A percentile compares a stretch with the other conserved stretches of the same genome.
These are phyloP conservation scores for Venturiaceae sp. DNA, from an alignment of 2,329 filamentous ascomycete species.

Conservation along the genomic window DNA sequence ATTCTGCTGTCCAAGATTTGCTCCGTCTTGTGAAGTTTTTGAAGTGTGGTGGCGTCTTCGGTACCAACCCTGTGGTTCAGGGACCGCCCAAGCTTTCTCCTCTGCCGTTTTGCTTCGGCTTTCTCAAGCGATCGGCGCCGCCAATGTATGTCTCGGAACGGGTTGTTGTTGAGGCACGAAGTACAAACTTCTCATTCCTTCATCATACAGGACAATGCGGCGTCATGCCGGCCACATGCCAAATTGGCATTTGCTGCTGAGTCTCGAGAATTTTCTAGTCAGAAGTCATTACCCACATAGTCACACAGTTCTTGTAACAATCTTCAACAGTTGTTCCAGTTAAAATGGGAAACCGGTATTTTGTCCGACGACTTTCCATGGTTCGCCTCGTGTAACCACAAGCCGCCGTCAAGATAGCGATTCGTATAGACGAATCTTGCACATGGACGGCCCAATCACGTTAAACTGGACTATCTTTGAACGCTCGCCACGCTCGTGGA, in stretches of 20 bases:
- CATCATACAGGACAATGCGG: background rate
- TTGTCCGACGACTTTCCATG: background rate
- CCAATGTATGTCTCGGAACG: background rate
- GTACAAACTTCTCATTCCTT: background rate
- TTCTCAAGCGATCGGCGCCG: background rate
- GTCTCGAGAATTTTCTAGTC: background rate
- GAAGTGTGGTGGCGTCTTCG: background rate
- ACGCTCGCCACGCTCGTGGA: background rate
- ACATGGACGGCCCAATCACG: background rate
- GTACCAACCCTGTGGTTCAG: background rate
- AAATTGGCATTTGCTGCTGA: background rate
- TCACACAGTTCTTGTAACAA: background rate
- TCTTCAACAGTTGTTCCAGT: background rate
- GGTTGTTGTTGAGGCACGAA: background rate
- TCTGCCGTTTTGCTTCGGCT: background rate
- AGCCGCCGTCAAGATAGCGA: background rate
- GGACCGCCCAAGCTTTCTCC: background rate
- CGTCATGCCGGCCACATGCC: background rate
- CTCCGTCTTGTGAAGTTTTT: background rate
- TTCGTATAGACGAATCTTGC: background rate
- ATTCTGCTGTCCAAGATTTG: background rate
- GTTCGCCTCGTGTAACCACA: background rate
- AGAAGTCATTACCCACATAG: background rate
- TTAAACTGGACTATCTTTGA: background rate
- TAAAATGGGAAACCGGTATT: background rate